Conservation (phyloP, 2,329 filamentous ascomycete species). For the Fusarium annulatum region DNA sequence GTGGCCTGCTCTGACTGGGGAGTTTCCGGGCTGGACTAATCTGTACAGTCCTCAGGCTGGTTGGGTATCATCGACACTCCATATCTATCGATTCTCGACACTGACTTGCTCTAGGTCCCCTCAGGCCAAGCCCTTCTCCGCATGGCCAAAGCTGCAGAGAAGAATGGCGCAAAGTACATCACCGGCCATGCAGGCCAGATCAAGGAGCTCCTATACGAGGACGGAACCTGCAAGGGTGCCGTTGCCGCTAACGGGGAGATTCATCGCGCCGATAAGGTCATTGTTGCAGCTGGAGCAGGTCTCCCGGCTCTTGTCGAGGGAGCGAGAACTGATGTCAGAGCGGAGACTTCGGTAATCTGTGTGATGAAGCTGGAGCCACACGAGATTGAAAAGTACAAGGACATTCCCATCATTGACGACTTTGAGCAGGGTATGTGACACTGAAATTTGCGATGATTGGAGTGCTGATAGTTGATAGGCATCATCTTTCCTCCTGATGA, state of each 20-base stretch:
- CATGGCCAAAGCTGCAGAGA: slow-evolving; percentile 47
- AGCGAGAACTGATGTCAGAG: slow-evolving; percentile 68
- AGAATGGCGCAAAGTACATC: slow-evolving; percentile 45
- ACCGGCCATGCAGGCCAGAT: slow-evolving; percentile 42
- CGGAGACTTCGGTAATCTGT: slow-evolving; percentile 71
- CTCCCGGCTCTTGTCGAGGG: slow-evolving; percentile 69
- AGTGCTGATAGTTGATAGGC: slow-evolving; percentile 45
- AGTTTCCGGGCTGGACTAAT: slow-evolving; percentile 46
- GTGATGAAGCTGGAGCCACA: slow-evolving; percentile 70
- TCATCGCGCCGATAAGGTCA: slow-evolving; percentile 67
- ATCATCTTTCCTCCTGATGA: slow-evolving; percentile 67
- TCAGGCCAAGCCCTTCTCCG: slow-evolving; percentile 45
- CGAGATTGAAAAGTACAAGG: slow-evolving; percentile 65
- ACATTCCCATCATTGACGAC: slow-evolving; percentile 51
- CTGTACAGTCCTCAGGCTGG: slow-evolving; percentile 44
- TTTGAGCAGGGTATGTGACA: slow-evolving; percentile 37
- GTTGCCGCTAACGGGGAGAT: slow-evolving; percentile 58
- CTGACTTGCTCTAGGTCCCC: slow-evolving; percentile 21
- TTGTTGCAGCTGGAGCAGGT: slow-evolving; percentile 76
- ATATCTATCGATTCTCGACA: neutral
- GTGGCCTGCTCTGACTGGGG: slow-evolving; percentile 46
- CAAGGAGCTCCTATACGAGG: slow-evolving; percentile 41
- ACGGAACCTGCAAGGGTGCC: slow-evolving; percentile 56
- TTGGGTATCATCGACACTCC: slow-evolving; percentile 39
- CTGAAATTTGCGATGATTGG: neutral